Evolutionary conservation across 441 rosid species (phyloP).

Genomic region (Erodium chrysanthum): DNA sequence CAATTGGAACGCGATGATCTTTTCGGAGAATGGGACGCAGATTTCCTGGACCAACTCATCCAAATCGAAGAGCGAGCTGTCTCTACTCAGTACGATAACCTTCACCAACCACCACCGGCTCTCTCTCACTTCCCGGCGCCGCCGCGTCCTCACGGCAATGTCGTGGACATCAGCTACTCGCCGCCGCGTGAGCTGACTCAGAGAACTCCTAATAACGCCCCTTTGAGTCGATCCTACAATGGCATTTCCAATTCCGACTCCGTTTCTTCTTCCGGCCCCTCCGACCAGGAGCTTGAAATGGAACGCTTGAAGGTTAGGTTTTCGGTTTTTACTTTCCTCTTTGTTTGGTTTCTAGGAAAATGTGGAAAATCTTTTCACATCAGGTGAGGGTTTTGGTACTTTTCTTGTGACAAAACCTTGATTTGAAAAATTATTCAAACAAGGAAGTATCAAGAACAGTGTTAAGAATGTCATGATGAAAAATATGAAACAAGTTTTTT

Average conservation of each 20-base stretch:
- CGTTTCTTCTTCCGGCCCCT: slow-evolving; percentile 5
- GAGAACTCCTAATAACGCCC: slow-evolving; percentile 19
- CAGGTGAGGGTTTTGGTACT: not conserved
- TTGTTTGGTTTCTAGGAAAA: slow-evolving; percentile 4
- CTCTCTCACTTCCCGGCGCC: not conserved
- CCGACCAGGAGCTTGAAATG: slow-evolving; percentile 46
- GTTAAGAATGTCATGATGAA: not conserved
- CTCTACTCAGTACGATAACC: slow-evolving; percentile 12
- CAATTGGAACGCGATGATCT: slow-evolving; percentile 18
- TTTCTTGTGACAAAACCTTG: not conserved
- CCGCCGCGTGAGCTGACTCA: slow-evolving; percentile 79
- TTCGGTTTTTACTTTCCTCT: not conserved
- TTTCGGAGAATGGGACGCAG: slow-evolving; percentile 48
- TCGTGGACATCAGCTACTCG: slow-evolving; percentile 32
- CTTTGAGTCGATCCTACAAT: not conserved
- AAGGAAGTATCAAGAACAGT: not conserved
- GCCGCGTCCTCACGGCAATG: slow-evolving; percentile 15
- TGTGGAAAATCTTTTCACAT: not conserved
- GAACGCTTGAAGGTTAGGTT: slow-evolving; percentile 48
- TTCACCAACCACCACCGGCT: slow-evolving; percentile 5
- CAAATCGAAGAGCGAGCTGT: slow-evolving; percentile 36
- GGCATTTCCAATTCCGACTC: not conserved
- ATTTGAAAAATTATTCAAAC: not conserved
- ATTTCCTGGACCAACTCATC: slow-evolving; percentile 34
- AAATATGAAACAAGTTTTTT: not conserved